Evolutionary conservation across 1,139 yeast species (phyloP).

Genomic region (Blastobotrys buckinghamii): DNA sequence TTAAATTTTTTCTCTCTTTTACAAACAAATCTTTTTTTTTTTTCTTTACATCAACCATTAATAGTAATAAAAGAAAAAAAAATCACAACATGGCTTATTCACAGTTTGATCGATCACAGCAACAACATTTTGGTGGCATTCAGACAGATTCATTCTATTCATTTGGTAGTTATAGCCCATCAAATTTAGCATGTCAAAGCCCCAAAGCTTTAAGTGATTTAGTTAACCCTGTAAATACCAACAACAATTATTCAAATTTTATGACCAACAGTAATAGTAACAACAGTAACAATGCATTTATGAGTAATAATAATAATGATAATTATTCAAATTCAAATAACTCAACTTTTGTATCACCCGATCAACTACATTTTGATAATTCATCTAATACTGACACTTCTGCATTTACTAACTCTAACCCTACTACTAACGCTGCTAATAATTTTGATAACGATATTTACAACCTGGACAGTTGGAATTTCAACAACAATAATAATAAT

Average conservation of each 20-base stretch:
- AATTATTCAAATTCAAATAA: background rate
- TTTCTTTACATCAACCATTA: background rate
- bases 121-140: no score
- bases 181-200: background rate
- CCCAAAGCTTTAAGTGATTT: slow-evolving; percentile 7
- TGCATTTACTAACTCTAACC: no score
- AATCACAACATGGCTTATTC: no score
- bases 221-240: background rate
- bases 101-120: no score
- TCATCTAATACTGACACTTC: slow-evolving; percentile 14
- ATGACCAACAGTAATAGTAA: background rate
- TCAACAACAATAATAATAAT: slow-evolving; percentile 2
- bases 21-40: background rate
- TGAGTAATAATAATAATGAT: background rate
- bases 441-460: no score
- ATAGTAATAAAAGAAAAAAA: background rate
- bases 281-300: background rate
- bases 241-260: background rate
- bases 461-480: no score
- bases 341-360: background rate
- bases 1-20: background rate
- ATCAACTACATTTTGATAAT: background rate
- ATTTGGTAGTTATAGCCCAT: no score
- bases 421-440: no score
- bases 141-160: no score